Conservation (phyloP, 2,329 filamentous ascomycete genomes). For the Lasiodiplodia hormozganensis region DNA sequence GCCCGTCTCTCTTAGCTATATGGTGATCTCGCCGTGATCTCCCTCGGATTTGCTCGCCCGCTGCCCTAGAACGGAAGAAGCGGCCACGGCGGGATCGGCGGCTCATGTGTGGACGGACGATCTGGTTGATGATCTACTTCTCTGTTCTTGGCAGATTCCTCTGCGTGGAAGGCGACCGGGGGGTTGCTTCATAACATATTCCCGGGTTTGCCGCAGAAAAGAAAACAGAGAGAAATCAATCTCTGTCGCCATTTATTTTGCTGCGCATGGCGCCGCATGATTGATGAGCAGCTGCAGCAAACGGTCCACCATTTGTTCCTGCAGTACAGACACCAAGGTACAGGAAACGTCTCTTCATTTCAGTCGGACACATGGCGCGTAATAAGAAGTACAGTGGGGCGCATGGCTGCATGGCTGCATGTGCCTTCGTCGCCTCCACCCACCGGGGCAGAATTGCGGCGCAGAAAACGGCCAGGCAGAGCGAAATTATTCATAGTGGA, state of each 20-base stretch:
- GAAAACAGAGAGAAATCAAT: neutral
- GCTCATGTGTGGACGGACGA: neutral
- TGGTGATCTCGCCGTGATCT: neutral
- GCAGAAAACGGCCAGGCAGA: too few relatives aligned
- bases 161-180: neutral
- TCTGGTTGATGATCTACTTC: neutral
- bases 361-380: too few relatives aligned
- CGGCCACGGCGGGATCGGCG: neutral
- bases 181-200: neutral
- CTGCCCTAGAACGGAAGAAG: neutral
- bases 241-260: too few relatives aligned
- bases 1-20: neutral
- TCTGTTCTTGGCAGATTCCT: neutral
- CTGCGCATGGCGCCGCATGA: neutral
- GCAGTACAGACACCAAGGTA: too few relatives aligned
- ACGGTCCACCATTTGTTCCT: too few relatives aligned
- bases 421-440: too few relatives aligned
- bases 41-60: neutral
- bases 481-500: too few relatives aligned
- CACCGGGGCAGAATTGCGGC: too few relatives aligned
- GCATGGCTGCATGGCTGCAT: too few relatives aligned
- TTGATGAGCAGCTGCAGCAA: neutral
- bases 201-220: neutral
- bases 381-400: too few relatives aligned
- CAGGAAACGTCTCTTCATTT: too few relatives aligned